Evolutionary conservation across 2,329 filamentous ascomycete species (phyloP), one percentile per base, ranked within the genome.

Genomic region (Fusarium robinianum): DNA sequence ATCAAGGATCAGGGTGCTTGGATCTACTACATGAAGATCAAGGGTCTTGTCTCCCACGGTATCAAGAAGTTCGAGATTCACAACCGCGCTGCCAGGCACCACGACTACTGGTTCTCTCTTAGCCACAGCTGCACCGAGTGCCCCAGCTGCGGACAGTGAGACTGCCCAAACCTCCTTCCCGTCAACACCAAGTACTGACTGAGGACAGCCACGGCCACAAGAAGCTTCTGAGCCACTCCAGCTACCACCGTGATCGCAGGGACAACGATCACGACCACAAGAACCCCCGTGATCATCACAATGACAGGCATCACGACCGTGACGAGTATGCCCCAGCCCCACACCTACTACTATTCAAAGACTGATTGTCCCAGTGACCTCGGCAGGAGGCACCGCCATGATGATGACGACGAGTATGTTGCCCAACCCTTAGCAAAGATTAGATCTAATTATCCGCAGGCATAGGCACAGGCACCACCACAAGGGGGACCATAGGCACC

Each of bases 11-110:
- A 60, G 11, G 59, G 59, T n/a, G 55, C 57, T 14, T 62, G 59
- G 59, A 52, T 56, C 42, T 60, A 58, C 18, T 62, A 62, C 39
- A 57, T 62, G 38, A 54, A 55, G 47, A 51, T 63, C 46, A 57
- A 61, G 53, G 60, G 41, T 18, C 45, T 38, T 18, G 48, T 61
- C 19, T 27, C 44, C 9, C 53, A 60, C 9, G 55, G 55, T 12
- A 27, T 56, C 36, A 49, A 59, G 41, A 58, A 53, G 34, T 51
- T 52, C 30, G 26, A 56, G 22, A 53, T 63, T 14, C 53, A 57
- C 51, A 63, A 45, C 46, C 60, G 59, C 24, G 50, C 49, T 8
- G 30, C 45, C 32, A 50, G 53, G 12, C 16, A 53, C n/a, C 33
- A 50, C 10, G 49, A 53, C 24, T 59, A 56, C 44, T 63, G 54